Conservation (phyloP, 2,329 filamentous ascomycete species). For the Neopestalotiopsis sp. region DNA sequence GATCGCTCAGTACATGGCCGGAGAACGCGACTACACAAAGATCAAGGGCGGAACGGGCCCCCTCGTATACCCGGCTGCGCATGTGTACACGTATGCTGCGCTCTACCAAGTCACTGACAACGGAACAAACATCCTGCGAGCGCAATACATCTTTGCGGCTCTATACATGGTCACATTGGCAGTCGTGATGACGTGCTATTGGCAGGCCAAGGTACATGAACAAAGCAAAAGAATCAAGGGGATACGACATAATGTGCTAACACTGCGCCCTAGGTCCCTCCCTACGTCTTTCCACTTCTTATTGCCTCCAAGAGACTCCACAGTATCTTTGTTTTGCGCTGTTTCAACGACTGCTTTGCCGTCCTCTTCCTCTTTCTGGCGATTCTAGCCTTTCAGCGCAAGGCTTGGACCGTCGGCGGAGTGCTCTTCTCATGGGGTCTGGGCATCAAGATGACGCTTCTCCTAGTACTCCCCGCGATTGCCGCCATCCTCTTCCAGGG, state of each 20-base stretch:
- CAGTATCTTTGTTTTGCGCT: slow-evolving; percentile 88
- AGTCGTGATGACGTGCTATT: slow-evolving; percentile 84
- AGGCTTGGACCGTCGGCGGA: slow-evolving; percentile 75
- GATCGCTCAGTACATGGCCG: slow-evolving; percentile 76
- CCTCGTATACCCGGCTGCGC: slow-evolving; percentile 91
- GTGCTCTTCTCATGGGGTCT: slow-evolving; percentile 79
- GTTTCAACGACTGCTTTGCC: slow-evolving; percentile 96
- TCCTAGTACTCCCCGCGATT: slow-evolving; percentile 83
- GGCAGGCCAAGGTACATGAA: slow-evolving; percentile 66
- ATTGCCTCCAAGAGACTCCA: slow-evolving; percentile 91
- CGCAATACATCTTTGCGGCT: slow-evolving; percentile 82
- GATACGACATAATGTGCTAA: not conserved
- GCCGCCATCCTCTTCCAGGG: slow-evolving; percentile 78
- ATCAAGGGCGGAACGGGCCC: slow-evolving; percentile 91
- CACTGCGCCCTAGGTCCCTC: slow-evolving; percentile 66
- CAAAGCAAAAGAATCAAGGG: not conserved
- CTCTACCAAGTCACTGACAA: slow-evolving; percentile 80
- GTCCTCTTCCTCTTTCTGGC: slow-evolving; percentile 82
- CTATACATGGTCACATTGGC: slow-evolving; percentile 80
- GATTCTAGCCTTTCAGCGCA: slow-evolving; percentile 78
- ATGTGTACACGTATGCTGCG: slow-evolving; percentile 87
- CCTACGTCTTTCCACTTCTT: slow-evolving; percentile 85
- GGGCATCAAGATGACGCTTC: slow-evolving; percentile 93
- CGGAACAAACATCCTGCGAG: slow-evolving; percentile 76
- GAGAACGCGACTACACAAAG: slow-evolving; percentile 86